Percentiles rank a stretch among this genome's conserved stretches.
These are phyloP conservation scores for Candida tropicalis DNA, from an alignment of 1,139 yeast genomes.

Conservation along the genomic window DNA sequence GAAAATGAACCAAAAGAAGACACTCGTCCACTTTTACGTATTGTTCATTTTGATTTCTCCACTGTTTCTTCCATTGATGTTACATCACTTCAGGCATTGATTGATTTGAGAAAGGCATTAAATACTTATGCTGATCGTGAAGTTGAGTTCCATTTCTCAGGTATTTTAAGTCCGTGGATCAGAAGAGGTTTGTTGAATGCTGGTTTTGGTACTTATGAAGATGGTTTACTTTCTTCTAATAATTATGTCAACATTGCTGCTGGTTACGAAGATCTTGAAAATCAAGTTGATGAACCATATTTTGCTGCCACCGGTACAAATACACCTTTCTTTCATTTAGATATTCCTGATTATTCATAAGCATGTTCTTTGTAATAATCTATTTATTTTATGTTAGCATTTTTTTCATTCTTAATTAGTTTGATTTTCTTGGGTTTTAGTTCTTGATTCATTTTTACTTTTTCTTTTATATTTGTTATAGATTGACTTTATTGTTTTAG, in stretches of 20 bases:
- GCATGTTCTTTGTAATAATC: constrained; percentile 12
- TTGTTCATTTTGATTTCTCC: constrained; percentile 80
- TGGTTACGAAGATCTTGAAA: constrained; percentile 34
- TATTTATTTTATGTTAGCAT: neutral
- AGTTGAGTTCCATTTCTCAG: constrained; percentile 88
- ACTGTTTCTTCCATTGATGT: constrained; percentile 76
- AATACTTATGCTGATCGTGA: constrained; percentile 78
- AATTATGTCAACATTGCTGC: constrained; percentile 47
- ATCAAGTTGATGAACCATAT: constrained; percentile 32
- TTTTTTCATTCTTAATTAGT: neutral
- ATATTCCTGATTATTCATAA: constrained; percentile 66
- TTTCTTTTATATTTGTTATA: no score
- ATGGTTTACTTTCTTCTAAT: constrained; percentile 41
- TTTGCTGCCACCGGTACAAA: constrained; percentile 69
- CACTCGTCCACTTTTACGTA: constrained; percentile 64
- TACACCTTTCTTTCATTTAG: constrained; percentile 86
- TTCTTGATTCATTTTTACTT: no score
- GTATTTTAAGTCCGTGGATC: constrained; percentile 85
- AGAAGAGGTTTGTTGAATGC: constrained; percentile 73
- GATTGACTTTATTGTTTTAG: no score
- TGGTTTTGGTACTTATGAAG: constrained; percentile 73
- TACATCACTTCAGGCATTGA: constrained; percentile 76
- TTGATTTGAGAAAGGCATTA: constrained; percentile 74
- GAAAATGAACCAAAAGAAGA: constrained; percentile 39
- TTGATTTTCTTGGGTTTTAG: neutral